Base-by-base conservation (phyloP, 768 basidiomycete species). In the Dentipellis fragilis region DNA sequence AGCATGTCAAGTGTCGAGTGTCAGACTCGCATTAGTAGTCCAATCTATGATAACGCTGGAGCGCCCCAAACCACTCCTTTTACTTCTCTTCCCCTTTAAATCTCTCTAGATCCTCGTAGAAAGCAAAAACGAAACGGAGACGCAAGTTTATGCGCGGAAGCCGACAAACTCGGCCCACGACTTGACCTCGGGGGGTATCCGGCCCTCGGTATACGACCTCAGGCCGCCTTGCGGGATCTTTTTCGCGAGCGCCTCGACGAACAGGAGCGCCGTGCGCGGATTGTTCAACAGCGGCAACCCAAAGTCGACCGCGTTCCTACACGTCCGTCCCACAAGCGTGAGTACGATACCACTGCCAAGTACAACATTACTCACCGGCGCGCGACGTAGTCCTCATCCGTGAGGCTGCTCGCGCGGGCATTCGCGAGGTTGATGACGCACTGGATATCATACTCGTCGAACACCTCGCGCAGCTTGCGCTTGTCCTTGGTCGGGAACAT, bases 401-500 rank as follows among this genome's bases (percentile, higher is more conserved):
- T 75, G 11, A 85, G 81, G 63, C 83, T 81, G 42, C 72, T 74
- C 36, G 86, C 94, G 6, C 93, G 84, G 54, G 80, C 72, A 64
- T 85, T 82, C 10, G 95, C 86, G 52, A 99, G 78, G 73, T 98
- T 97, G 71, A 98, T 83, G 45, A 99, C 96, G 49, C 84, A 86
- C 65, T 93, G 87, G 63, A 99, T 95, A 61, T 97, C 90, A 68
- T 87, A 87, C 69, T 95, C 89, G 68, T 92, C 89, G 59, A 91
- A 94, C 11, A 95, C 95, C 67, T 93, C 87, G 37, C 91, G 86
- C 14, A 98, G 76, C 69, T 90, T 93, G 49, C 96, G 80, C 78
- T 99, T 98, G 72, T 99, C 96, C 59, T 89, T 85, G 51, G 87
- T 88, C 4, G 96, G 96, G 85, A 99, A 95, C 73, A 93, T 83